phyloP scores from a whole-genome alignment of 306 rosid genomes.

The Hippophae rhamnoides region DNA sequence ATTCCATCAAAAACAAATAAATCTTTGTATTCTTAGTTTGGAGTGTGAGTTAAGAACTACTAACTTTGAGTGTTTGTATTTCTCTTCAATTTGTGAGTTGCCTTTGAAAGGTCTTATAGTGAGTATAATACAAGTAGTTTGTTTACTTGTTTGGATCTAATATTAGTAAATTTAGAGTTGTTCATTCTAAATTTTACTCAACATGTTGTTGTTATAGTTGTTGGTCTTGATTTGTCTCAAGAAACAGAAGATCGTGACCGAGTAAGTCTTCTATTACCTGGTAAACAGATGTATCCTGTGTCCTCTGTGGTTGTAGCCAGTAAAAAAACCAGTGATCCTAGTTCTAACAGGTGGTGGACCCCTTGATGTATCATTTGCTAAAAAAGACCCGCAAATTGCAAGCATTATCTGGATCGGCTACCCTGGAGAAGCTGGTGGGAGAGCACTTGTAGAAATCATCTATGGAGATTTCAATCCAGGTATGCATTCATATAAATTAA shows the following conservation, averaged over 20 bases:
- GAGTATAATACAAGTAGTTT: too few relatives aligned
- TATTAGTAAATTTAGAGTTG: too few relatives aligned
- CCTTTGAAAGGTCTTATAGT: too few relatives aligned
- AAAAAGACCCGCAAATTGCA: slow-evolving; percentile 40
- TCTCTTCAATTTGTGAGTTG: too few relatives aligned
- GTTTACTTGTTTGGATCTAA: too few relatives aligned
- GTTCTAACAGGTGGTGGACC: slow-evolving; percentile 93
- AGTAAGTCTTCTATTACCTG: slow-evolving; percentile 81
- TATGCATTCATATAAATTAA: slow-evolving; percentile 24
- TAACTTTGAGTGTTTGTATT: too few relatives aligned
- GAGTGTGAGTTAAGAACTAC: too few relatives aligned
- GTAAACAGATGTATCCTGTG: slow-evolving; percentile 55
- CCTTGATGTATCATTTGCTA: slow-evolving; percentile 66
- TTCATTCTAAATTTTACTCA: too few relatives aligned
- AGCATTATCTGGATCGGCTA: slow-evolving; percentile 89
- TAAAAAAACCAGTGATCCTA: slow-evolving; percentile 53
- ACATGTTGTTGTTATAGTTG: slow-evolving; percentile 55
- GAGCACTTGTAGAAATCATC: slow-evolving; percentile 78
- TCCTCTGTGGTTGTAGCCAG: slow-evolving; percentile 50
- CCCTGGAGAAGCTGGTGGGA: slow-evolving; percentile 89
- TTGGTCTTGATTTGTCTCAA: slow-evolving; percentile 53
- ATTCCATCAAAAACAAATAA: too few relatives aligned
- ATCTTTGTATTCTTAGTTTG: too few relatives aligned
- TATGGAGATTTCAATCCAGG: slow-evolving; percentile 83
- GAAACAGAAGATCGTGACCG: slow-evolving; percentile 84